Evolutionary conservation across 1,284 basidiomycete species (phyloP), one percentile per base, ranked within the genome.

Genomic region (Sphaerobolus stellatus): DNA sequence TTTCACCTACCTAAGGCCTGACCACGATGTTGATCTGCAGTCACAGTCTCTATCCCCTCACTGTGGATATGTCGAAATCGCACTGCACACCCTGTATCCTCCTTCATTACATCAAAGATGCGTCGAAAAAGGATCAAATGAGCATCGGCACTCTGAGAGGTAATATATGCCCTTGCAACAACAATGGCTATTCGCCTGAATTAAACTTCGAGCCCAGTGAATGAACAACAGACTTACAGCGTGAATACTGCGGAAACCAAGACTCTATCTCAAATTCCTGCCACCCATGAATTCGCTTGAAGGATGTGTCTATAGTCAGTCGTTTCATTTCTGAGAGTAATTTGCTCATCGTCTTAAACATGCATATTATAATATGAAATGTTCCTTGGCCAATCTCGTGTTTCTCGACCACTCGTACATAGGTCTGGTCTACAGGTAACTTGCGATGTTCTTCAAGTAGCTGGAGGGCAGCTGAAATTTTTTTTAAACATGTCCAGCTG

Each of bases 11-110:
- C 64, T 3, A 63, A 56, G 3, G 60, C 64, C 52, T 67, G 65
- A 2, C 66, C 66, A 45, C 64, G 63, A 41, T 66, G 64, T 2
- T 58, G 55, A 56, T 68, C 66, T 9, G 62, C 64, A 34, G 61
- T 61, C 44, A 61, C 58, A 0, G 61, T 48, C 8, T 63, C 57
- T 30, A 64, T 58, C 6, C 66, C 64, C n/a, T 48, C 31, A 1
- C 64, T 61, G 43, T 68, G 63, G 22, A 64, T 68, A 31, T 66
- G 58, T 1, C 50, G 38, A 44, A 67, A 66, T 13, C 46, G 50
- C n/a, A 65, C 55, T 0, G 47, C 33, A 16, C 56, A 11, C 4
- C 61, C 58, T 1, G 64, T 66, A 30, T 66, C 64, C 16, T 41
- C 38, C 20, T 47, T 16, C 2, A 58, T 55, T 36, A 66, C 58